Base-by-base conservation (phyloP, 176 grass and related monocot species). In the Aechmea fasciata region DNA sequence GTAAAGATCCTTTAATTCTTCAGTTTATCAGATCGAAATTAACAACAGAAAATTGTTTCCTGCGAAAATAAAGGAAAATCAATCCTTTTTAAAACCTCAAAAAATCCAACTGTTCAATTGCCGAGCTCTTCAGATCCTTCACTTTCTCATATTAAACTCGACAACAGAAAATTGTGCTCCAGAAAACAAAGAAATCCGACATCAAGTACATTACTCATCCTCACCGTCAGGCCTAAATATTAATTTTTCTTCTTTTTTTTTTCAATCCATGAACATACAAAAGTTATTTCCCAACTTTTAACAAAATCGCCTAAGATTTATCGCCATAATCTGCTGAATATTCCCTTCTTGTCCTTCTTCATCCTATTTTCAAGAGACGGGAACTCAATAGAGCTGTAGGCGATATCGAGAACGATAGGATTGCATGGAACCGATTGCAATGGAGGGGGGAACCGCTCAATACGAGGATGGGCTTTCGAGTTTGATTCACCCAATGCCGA, bases 321-420 rank as follows among this genome's bases (percentile, higher is more conserved):
- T 11, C 94, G 74, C 89, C 87, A 93, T 11, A 92, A 72, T 69
- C 94, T 88, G 78, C 89, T 87, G 48, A 99, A 77, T 65, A 99
- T 52, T 22, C 89, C 82, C 82, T 93, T 99, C 89, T 93, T 96
- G 57, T 89, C 92, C 69, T 96, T 99, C 80, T 99, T 99, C 87
- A 99, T 93, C 63, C 89, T 89, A 76, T 83, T 87, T 54, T 93
- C 94, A 13, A 97, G 75, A 69, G 76, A 90, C 3, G 94, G 89
- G 69, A 99, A 99, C 54, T 99, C 94, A 2, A 99, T 81, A 1
- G 79, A 65, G 25, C 80, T 87, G 77, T 93, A 93, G 23, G 84
- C 94, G 74, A 93, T 92, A 51, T 99, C 94, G 19, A 99, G 82
- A 63, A 99, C 94, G 68, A 99, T 88, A 3, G 94, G 94, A 82